A percentile compares a stretch with the other conserved stretches of the same genome.
These are phyloP conservation scores for Ogataea henricii DNA, from an alignment of 805 yeast genomes.

Conservation along the genomic window DNA sequence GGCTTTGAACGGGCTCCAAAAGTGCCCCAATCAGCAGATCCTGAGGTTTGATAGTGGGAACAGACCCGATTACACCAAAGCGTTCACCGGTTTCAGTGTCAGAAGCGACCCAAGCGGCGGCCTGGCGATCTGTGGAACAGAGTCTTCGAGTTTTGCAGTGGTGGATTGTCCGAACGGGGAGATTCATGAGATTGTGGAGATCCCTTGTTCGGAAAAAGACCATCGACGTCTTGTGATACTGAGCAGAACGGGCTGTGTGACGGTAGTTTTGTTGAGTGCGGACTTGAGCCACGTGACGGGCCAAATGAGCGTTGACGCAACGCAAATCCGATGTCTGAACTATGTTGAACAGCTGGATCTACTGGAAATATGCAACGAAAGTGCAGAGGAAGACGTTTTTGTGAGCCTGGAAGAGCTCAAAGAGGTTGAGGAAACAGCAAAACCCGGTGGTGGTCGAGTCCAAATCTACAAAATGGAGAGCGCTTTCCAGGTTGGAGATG, in stretches of 20 bases:
- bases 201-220: background rate
- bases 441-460: background rate
- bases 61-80: background rate
- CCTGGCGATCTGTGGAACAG: background rate
- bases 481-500: constrained; percentile 16
- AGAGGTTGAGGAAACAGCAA: background rate
- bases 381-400: background rate
- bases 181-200: constrained; percentile 2
- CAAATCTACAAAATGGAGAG: constrained; percentile 10
- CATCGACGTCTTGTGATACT: constrained; percentile 11
- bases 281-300: constrained; percentile 10
- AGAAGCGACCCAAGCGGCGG: background rate
- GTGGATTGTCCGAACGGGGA: constrained; percentile 3
- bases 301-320: constrained; percentile 5
- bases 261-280: constrained; percentile 15
- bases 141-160: background rate
- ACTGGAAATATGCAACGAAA: constrained; percentile 12
- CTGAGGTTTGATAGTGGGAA: background rate
- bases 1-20: background rate
- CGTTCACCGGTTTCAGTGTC: background rate
- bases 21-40: background rate
- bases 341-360: constrained; percentile 12
- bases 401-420: background rate
- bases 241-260: constrained; percentile 4
- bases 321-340: constrained; percentile 5